A percentile compares a stretch with the other conserved stretches of the same genome.
These are phyloP conservation scores for Cytospora paraplurivora DNA, from an alignment of 2,329 filamentous ascomycete genomes.

Conservation along the genomic window DNA sequence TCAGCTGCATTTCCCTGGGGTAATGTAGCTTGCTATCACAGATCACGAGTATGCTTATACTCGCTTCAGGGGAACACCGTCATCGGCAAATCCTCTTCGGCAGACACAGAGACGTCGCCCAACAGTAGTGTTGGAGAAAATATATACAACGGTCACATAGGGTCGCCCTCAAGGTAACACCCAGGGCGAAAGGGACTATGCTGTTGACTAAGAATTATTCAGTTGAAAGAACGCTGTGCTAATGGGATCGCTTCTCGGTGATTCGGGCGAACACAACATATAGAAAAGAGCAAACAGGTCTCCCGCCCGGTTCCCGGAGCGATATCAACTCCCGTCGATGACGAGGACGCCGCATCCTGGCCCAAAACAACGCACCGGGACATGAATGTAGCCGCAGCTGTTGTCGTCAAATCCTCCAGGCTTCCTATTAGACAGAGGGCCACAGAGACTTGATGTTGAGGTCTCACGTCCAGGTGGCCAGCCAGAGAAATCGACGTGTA, in stretches of 20 bases:
- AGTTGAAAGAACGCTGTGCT: not conserved
- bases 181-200: not conserved
- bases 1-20: too few relatives aligned
- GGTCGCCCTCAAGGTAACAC: not conserved
- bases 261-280: not conserved
- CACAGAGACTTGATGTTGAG: not conserved
- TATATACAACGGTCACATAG: not conserved
- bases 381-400: not conserved
- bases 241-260: not conserved
- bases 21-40: too few relatives aligned
- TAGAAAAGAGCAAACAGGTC: not conserved
- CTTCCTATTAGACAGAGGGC: not conserved
- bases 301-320: not conserved
- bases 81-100: too few relatives aligned
- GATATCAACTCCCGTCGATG: not conserved
- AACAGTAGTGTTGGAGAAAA: not conserved
- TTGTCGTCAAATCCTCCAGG: not conserved
- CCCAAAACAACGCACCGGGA: not conserved
- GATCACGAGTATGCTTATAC: not conserved
- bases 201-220: not conserved
- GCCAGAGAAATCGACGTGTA: not conserved
- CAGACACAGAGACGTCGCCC: too few relatives aligned
- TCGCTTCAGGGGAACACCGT: too few relatives aligned
- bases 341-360: not conserved
- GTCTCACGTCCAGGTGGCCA: not conserved